Base-by-base conservation (phyloP, 2,329 filamentous ascomycete genomes). In the Cephalotrichum gorgonifer region DNA sequence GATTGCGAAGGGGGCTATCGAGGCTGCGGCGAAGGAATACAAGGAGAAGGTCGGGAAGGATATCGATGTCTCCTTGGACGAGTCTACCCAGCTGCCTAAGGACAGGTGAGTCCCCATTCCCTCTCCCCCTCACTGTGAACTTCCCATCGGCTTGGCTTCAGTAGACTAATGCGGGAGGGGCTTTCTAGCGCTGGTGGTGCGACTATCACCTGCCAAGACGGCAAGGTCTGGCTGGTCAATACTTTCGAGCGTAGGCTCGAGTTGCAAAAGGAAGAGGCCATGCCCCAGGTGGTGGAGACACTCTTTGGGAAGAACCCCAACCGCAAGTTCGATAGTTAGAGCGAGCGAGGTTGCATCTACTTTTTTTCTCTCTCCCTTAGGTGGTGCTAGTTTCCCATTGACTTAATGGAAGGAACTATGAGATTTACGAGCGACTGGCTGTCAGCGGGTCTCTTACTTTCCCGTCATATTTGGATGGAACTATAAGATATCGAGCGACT, bases 191-290 rank as follows among this genome's bases (percentile, higher is more conserved):
- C 89, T 52, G 93, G 93, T 52, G 93, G 93, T 59, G 76, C 95
- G 51, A 66, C 79, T 51, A 81, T 98, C 55, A 70, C 95, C 49
- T 88, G 90, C 55, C 84, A 86, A 57, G 76, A 76, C 55, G 93
- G 93, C 64, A 96, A 91, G 77, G 97, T 98, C 64, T 89, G 95
- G 61, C 91, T 98, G 68, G 90, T 96, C 79, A 97, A 98, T 75
- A 97, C 93, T 49, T 86, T 97, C 58, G 93, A 97, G 65, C 86
- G 95, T 64, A 83, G 93, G 56, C 75, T 98, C 67, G 79, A 78
- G 61, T 75, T 97, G 53, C 80, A 97, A 55, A 85, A 95, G 70
- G 83, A 84, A 50, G 86, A 86, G 57, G 86, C 88, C 47, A 79
- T 96, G 51, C 93, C 93, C 14, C 82, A 82, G 42, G 83, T 98